Evolutionary conservation across 768 basidiomycete genomes (phyloP).

Genomic region (Cystobasidium tubakii): DNA sequence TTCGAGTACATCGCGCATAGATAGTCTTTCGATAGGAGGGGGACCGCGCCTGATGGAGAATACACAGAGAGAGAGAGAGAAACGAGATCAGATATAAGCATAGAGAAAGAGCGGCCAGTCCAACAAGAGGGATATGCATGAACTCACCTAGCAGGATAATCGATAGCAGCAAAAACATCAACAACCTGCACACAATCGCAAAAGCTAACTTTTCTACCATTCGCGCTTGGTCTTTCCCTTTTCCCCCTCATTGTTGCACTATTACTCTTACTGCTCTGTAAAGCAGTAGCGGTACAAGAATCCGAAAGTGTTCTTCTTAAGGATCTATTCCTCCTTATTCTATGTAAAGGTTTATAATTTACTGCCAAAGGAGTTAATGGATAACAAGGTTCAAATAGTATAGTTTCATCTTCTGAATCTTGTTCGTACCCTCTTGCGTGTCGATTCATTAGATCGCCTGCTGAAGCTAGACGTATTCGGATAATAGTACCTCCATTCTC

Average conservation of each 20-base stretch:
- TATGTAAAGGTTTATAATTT: slow-evolving; percentile 1
- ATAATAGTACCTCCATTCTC: background rate
- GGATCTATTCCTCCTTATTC: slow-evolving; percentile 8
- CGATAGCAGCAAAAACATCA: slow-evolving; percentile 35
- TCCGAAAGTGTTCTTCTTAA: slow-evolving; percentile 4
- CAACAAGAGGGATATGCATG: background rate
- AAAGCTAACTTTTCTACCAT: slow-evolving; percentile 24
- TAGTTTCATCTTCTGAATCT: background rate
- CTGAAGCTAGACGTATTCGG: background rate
- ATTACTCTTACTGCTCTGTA: background rate
- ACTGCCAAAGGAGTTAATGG: slow-evolving; percentile 15
- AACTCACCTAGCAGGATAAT: slow-evolving; percentile 34
- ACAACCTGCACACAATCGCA: slow-evolving; percentile 12
- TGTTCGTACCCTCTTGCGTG: background rate
- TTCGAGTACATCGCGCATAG: slow-evolving; percentile 35
- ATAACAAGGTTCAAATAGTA: slow-evolving; percentile 3
- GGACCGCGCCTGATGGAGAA: slow-evolving; percentile 18
- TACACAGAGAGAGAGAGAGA: background rate
- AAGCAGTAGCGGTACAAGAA: background rate
- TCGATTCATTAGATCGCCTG: background rate
- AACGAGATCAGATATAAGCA: no score
- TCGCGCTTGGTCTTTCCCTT: background rate
- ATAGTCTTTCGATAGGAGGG: slow-evolving; percentile 20
- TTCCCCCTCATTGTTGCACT: background rate
- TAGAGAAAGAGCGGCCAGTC: no score